Conservation (phyloP, 2,329 filamentous ascomycete species). For the Acarospora socialis region DNA sequence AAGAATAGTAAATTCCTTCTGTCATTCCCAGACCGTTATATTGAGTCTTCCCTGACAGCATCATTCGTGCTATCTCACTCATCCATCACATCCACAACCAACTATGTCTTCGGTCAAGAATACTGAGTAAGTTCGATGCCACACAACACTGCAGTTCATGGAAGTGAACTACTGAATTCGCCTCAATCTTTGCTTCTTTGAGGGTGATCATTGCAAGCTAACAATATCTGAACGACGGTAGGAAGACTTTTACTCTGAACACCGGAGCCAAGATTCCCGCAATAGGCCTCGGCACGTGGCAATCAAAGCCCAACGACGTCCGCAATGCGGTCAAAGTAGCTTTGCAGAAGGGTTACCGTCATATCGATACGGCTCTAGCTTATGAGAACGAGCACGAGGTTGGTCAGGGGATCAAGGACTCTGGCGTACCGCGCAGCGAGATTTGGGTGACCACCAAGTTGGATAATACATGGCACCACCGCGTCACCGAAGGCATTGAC, state of each 20-base stretch:
- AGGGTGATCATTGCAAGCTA: slow-evolving; percentile 1
- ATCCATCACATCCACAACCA: too few species aligned
- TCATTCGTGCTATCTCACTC: too few species aligned
- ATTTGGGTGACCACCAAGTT: slow-evolving; percentile 71
- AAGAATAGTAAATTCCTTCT: too few species aligned
- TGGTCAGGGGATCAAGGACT: slow-evolving; percentile 48
- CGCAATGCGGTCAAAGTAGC: slow-evolving; percentile 56
- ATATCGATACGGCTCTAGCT: slow-evolving; percentile 57
- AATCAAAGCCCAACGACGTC: slow-evolving; percentile 55
- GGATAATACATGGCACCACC: slow-evolving; percentile 58
- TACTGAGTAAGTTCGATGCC: too few species aligned
- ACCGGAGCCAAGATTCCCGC: slow-evolving; percentile 31
- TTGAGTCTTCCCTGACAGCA: too few species aligned
- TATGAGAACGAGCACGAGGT: slow-evolving; percentile 66
- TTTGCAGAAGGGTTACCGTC: slow-evolving; percentile 53
- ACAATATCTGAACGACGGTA: slow-evolving; percentile 1
- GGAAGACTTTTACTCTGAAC: slow-evolving; percentile 14
- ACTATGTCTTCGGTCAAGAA: too few species aligned
- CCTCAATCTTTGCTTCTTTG: slow-evolving; percentile 1
- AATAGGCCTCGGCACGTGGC: slow-evolving; percentile 67
- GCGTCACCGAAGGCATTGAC: slow-evolving; percentile 47
- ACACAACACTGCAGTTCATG: too few species aligned
- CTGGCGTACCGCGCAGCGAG: slow-evolving; percentile 49
- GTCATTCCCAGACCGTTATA: too few species aligned
- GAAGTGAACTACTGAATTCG: too few species aligned